phyloP scores from a whole-genome alignment of 2,329 filamentous ascomycete species.

The Aspergillus brunneoviolaceus region DNA sequence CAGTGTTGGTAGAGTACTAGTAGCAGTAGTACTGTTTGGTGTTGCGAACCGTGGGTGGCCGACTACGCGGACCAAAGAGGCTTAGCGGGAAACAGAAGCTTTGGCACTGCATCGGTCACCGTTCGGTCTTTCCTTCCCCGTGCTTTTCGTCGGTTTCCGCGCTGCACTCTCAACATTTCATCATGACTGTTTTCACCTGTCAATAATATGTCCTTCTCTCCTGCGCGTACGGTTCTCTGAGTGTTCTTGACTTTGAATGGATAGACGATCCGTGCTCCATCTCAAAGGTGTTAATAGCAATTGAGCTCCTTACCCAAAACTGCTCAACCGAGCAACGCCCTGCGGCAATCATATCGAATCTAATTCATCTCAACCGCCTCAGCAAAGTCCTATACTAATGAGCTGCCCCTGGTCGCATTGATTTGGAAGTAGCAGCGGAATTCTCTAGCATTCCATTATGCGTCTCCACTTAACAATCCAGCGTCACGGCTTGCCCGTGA shows the following conservation, averaged over 20 bases:
- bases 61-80: slow-evolving; percentile 3
- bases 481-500: slow-evolving; percentile 70
- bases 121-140: slow-evolving; percentile 3
- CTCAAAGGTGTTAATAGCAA: background rate
- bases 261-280: background rate
- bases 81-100: slow-evolving; percentile 4
- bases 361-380: background rate
- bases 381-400: background rate
- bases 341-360: background rate
- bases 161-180: background rate
- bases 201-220: background rate
- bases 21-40: too few species aligned
- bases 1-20: too few species aligned
- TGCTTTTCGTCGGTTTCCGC: slow-evolving; percentile 3
- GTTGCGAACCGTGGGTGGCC: too few species aligned
- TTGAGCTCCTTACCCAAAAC: background rate
- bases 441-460: slow-evolving; percentile 46
- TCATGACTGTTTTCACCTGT: background rate
- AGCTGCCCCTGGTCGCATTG: background rate
- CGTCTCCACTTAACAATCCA: slow-evolving; percentile 72
- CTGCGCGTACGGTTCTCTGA: background rate
- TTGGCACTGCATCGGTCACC: background rate
- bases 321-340: background rate
- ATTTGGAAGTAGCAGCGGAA: slow-evolving; percentile 3
- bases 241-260: too few species aligned